These are phyloP conservation scores for Nothopassalora personata DNA, from an alignment of 2,329 filamentous ascomycete genomes.

Conservation along the genomic window DNA sequence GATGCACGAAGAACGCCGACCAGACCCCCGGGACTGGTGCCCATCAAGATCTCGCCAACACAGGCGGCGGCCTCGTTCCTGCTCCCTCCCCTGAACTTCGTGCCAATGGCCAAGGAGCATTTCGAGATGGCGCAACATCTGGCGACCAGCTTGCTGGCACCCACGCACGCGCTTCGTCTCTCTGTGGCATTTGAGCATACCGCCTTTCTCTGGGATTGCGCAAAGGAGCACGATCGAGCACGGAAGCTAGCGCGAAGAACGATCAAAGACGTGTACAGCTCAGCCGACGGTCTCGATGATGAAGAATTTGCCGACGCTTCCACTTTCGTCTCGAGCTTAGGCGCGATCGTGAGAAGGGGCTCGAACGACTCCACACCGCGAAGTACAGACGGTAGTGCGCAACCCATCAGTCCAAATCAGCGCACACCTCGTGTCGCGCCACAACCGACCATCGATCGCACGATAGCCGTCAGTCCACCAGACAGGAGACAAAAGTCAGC, in stretches of 20 bases:
- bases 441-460: conserved; percentile 25
- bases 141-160: conserved; percentile 71
- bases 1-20: conserved; percentile 30
- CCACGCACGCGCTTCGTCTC: conserved; percentile 81
- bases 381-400: conserved; percentile 5
- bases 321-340: conserved; percentile 77
- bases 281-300: conserved; percentile 87
- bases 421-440: conserved; percentile 5
- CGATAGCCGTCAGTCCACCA: conserved; percentile 30
- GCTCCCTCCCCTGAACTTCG: conserved; percentile 72
- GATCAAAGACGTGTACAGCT: conserved; percentile 86
- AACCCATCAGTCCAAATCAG: conserved; percentile 7
- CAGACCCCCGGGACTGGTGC: conserved; percentile 39
- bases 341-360: conserved; percentile 84
- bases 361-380: conserved; percentile 26
- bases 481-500: conserved; percentile 7
- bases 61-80: conserved; percentile 62
- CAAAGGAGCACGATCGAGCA: conserved; percentile 72
- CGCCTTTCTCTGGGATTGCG: conserved; percentile 89
- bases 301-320: conserved; percentile 92
- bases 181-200: conserved; percentile 89
- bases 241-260: conserved; percentile 73
- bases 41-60: conserved; percentile 26
- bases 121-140: conserved; percentile 73
- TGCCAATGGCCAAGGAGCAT: conserved; percentile 72